Conservation (phyloP, 2,329 filamentous ascomycete genomes). For the Madurella fahalii region DNA sequence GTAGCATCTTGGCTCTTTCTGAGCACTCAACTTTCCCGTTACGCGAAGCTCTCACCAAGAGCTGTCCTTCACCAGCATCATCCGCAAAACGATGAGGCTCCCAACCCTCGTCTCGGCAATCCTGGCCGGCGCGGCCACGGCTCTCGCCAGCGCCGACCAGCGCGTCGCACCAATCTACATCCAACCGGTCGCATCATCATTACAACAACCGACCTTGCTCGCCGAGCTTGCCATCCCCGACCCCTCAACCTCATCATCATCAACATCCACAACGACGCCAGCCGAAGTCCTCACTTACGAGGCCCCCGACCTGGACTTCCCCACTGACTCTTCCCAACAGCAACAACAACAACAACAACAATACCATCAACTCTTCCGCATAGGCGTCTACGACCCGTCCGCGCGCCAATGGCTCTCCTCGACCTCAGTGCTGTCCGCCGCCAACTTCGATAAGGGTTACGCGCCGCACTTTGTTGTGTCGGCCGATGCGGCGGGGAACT, state of each 20-base stretch:
- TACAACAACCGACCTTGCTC: constrained; percentile 37
- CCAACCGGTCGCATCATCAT: constrained; percentile 44
- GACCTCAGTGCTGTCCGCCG: constrained; percentile 51
- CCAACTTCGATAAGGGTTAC: constrained; percentile 60
- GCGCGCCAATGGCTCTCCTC: constrained; percentile 48
- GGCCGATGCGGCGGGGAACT: constrained; percentile 36
- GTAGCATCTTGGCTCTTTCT: background rate
- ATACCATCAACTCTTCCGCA: constrained; percentile 43
- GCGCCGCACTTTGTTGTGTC: constrained; percentile 53
- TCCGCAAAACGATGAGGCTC: constrained; percentile 7
- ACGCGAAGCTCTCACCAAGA: background rate
- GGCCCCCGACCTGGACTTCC: constrained; percentile 43
- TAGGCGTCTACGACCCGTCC: constrained; percentile 53
- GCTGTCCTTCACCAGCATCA: background rate
- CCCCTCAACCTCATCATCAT: constrained; percentile 22
- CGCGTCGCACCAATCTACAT: constrained; percentile 50
- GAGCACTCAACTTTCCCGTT: background rate
- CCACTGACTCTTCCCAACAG: constrained; percentile 29
- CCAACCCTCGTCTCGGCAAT: constrained; percentile 11
- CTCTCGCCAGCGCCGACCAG: constrained; percentile 19
- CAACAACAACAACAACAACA: constrained; percentile 24
- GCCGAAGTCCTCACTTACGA: constrained; percentile 48
- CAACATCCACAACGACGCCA: background rate
- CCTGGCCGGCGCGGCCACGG: constrained; percentile 4
- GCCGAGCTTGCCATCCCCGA: constrained; percentile 54